phyloP scores from a whole-genome alignment of 345 rosid species.

The Mangifera indica region DNA sequence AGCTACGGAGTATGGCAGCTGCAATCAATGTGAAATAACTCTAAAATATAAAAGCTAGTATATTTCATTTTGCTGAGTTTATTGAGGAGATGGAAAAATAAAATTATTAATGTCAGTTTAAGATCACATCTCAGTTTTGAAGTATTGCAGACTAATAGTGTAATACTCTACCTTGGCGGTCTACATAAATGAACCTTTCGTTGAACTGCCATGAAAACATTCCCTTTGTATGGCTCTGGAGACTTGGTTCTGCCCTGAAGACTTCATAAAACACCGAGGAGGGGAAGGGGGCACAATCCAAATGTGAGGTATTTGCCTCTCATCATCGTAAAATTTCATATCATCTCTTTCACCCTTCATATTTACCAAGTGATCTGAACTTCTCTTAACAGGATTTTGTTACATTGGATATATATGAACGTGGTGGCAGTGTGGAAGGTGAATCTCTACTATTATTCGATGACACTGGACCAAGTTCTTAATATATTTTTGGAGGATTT shows the following conservation, averaged over 20 bases:
- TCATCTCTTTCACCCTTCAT: background rate
- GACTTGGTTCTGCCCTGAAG: conserved; percentile 18
- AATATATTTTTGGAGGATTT: conserved; percentile 17
- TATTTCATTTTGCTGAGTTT: conserved; percentile 15
- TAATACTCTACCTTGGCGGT: conserved; percentile 26
- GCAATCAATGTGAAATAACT: conserved; percentile 78
- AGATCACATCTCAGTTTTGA: conserved; percentile 24
- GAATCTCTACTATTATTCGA: conserved; percentile 18
- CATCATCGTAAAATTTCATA: background rate
- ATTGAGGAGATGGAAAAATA: conserved; percentile 15
- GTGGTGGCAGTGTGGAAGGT: conserved; percentile 16
- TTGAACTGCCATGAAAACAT: conserved; percentile 23
- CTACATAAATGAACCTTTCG: conserved; percentile 15
- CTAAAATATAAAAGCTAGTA: conserved; percentile 4
- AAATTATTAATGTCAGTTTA: conserved; percentile 18
- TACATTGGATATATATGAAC: conserved; percentile 17
- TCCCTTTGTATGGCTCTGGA: conserved; percentile 9
- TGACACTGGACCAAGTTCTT: conserved; percentile 10
- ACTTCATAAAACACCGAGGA: conserved; percentile 6
- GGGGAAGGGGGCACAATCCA: conserved; percentile 23
- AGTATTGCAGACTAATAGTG: conserved; percentile 31
- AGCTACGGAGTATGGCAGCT: conserved; percentile 94
- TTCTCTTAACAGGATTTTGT: conserved; percentile 22
- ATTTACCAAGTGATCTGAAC: conserved; percentile 8
- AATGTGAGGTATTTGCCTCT: conserved; percentile 26